A percentile compares a stretch with the other conserved stretches of the same genome.
Conservation (phyloP, 2,329 filamentous ascomycete species). For the Thelonectria olida region DNA sequence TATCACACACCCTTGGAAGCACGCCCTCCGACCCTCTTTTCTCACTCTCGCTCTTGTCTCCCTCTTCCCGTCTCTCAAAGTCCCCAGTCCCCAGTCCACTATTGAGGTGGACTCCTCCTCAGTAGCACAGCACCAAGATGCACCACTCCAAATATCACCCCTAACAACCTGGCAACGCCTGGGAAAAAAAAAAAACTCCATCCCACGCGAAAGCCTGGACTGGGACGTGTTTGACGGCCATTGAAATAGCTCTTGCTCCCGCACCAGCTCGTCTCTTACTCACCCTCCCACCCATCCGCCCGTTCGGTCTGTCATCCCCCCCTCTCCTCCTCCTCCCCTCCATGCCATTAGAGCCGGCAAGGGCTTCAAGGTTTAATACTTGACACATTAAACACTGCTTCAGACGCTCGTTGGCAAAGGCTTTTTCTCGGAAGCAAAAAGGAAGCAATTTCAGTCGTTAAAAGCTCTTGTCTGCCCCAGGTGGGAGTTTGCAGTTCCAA, state of each 20-base stretch:
- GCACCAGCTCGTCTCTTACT: constrained; percentile 41
- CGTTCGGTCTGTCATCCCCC: constrained; percentile 27
- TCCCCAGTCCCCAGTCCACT: constrained; percentile 1
- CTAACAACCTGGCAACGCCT: constrained; percentile 46
- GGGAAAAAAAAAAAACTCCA: constrained; percentile 38
- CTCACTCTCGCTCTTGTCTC: too few relatives aligned
- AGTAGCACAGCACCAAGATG: constrained; percentile 28
- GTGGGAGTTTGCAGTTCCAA: constrained; percentile 3
- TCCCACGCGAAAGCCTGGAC: constrained; percentile 35
- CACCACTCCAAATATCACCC: constrained; percentile 44
- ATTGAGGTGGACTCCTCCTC: constrained; percentile 8
- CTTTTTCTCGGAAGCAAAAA: too few relatives aligned
- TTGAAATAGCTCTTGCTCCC: constrained; percentile 54
- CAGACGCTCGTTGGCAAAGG: too few relatives aligned
- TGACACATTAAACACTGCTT: not conserved
- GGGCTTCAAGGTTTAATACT: constrained; percentile 12
- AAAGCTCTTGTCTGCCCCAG: not conserved
- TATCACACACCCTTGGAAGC: not conserved
- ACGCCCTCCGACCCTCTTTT: too few relatives aligned
- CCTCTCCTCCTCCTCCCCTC: not conserved
- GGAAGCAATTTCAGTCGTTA: not conserved
- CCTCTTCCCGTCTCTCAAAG: constrained; percentile 1
- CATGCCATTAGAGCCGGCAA: constrained; percentile 18
- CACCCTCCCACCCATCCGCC: constrained; percentile 44
- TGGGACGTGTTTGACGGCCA: constrained; percentile 41